Evolutionary conservation across 441 rosid species (phyloP).

Genomic region (Pelargonium exstipulatum): DNA sequence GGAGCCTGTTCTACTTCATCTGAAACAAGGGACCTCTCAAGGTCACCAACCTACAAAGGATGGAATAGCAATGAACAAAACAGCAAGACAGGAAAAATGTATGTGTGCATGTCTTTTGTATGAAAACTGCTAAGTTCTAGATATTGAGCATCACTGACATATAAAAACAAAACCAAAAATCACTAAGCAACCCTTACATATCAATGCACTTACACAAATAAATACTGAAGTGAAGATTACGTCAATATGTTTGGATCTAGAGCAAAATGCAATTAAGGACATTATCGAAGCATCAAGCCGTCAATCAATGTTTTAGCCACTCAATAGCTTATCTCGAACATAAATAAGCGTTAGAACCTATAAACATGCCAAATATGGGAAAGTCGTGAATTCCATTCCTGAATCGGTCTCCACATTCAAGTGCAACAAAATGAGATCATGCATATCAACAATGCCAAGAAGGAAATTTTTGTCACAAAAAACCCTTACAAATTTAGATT

Average conservation of each 20-base stretch:
- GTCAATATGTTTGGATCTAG: not conserved
- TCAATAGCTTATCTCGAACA: not conserved
- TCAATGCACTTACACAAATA: not conserved
- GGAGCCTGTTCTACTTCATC: conserved; percentile 36
- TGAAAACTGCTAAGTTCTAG: too few species aligned
- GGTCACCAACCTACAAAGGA: conserved; percentile 47
- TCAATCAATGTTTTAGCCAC: not conserved
- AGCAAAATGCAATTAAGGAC: not conserved
- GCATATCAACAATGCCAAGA: not conserved
- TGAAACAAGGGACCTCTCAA: conserved; percentile 71
- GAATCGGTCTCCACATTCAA: not conserved
- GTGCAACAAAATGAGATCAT: not conserved
- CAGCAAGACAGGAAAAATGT: not conserved
- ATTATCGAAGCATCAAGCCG: not conserved
- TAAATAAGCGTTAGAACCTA: not conserved
- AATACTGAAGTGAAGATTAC: not conserved
- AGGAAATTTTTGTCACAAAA: not conserved
- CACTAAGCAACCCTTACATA: not conserved
- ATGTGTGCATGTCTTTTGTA: too few species aligned
- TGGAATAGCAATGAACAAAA: conserved; percentile 7
- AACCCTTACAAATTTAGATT: not conserved
- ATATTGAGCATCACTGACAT: not conserved
- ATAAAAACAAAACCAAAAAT: not conserved
- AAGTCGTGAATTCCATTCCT: not conserved
- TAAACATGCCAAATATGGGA: not conserved